Percentiles rank a stretch among this genome's conserved stretches.
These are phyloP conservation scores for Yamadazyma sp. DNA, from an alignment of 805 yeast species.

Conservation along the genomic window DNA sequence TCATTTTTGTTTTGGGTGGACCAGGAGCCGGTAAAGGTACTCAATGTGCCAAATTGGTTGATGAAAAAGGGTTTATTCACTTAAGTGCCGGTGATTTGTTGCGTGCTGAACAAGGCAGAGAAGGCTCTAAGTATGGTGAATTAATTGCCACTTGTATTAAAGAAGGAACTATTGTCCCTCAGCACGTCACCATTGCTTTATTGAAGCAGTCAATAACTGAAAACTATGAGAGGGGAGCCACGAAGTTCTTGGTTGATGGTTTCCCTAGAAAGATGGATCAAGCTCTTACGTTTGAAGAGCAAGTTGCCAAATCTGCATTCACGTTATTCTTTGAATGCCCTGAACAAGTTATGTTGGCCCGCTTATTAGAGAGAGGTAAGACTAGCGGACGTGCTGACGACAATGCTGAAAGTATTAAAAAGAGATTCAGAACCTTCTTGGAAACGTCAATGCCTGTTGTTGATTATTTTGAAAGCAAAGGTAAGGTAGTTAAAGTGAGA, in stretches of 20 bases:
- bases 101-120: slow-evolving; percentile 85
- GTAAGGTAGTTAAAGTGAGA: slow-evolving; percentile 71
- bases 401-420: slow-evolving; percentile 84
- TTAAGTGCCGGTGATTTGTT: slow-evolving; percentile 95
- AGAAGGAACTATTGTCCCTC: slow-evolving; percentile 93
- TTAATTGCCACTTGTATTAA: slow-evolving; percentile 79
- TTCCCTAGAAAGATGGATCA: slow-evolving; percentile 99
- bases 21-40: slow-evolving; percentile 99
- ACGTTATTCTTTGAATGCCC: slow-evolving; percentile 81
- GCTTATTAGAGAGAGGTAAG: slow-evolving; percentile 88
- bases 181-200: slow-evolving; percentile 81
- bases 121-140: slow-evolving; percentile 81
- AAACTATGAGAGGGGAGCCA: slow-evolving; percentile 46
- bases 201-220: slow-evolving; percentile 76
- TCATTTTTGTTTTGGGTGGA: slow-evolving; percentile 91
- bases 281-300: slow-evolving; percentile 86
- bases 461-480: slow-evolving; percentile 70
- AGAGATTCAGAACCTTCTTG: slow-evolving; percentile 81
- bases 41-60: slow-evolving; percentile 84
- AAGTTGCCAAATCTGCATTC: slow-evolving; percentile 66
- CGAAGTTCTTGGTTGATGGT: slow-evolving; percentile 84
- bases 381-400: slow-evolving; percentile 95
- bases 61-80: slow-evolving; percentile 80
- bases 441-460: slow-evolving; percentile 95
- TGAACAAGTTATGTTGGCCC: slow-evolving; percentile 75